phyloP scores from a whole-genome alignment of 345 rosid genomes.

The Gossypium mustelinum region DNA sequence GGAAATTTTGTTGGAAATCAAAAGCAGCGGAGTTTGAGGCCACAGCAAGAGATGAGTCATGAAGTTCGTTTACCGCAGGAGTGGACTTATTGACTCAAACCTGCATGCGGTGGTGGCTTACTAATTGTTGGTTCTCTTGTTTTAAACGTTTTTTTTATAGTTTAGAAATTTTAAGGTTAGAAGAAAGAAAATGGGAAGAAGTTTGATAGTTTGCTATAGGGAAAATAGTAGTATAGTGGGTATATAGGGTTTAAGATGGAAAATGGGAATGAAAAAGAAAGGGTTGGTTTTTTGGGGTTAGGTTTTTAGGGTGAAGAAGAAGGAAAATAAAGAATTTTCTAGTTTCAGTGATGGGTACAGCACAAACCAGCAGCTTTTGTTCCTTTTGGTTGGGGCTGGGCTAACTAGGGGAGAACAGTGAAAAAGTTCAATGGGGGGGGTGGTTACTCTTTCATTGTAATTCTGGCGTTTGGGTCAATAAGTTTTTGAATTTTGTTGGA shows the following conservation, averaged over 20 bases:
- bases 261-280: not conserved
- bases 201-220: not conserved
- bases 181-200: not conserved
- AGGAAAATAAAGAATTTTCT: slow-evolving; percentile 16
- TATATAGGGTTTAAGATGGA: slow-evolving; percentile 4
- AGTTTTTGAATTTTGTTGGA: not conserved
- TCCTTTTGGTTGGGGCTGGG: slow-evolving; percentile 23
- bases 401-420: not conserved
- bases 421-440: too few relatives aligned
- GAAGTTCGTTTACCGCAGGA: slow-evolving; percentile 60
- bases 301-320: slow-evolving; percentile 17
- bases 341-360: not conserved
- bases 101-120: not conserved
- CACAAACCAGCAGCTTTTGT: slow-evolving; percentile 21
- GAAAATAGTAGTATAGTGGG: not conserved
- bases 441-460: not conserved
- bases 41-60: slow-evolving; percentile 23
- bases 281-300: slow-evolving; percentile 20
- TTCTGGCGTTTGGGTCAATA: not conserved
- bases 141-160: not conserved
- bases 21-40: slow-evolving; percentile 28
- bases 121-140: not conserved
- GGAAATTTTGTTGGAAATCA: slow-evolving; percentile 13
- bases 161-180: not conserved
- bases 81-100: slow-evolving; percentile 50